Evolutionary conservation across 1,284 basidiomycete species (phyloP).

Genomic region (Inonotus obliquus): DNA sequence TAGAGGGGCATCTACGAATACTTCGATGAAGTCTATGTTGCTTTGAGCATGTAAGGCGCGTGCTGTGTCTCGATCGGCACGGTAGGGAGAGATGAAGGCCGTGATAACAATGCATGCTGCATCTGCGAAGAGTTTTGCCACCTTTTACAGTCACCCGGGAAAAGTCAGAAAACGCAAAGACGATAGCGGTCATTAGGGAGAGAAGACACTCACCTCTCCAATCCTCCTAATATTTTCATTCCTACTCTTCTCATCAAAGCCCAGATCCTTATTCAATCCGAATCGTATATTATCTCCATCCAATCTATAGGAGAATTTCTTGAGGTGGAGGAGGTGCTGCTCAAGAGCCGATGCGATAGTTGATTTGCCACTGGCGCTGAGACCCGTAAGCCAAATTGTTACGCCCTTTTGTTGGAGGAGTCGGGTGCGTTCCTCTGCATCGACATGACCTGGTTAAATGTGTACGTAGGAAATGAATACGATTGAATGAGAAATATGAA

Average conservation of each 20-base stretch:
- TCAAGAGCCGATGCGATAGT: constrained; percentile 97
- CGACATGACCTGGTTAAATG: constrained; percentile 61
- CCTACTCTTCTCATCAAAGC: constrained; percentile 92
- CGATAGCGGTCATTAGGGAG: background rate
- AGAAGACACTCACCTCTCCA: constrained; percentile 66
- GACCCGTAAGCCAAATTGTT: constrained; percentile 94
- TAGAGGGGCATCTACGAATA: constrained; percentile 92
- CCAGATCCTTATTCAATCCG: constrained; percentile 97
- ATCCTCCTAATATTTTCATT: constrained; percentile 98
- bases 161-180: constrained; percentile 1
- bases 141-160: constrained; percentile 43
- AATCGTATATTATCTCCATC: constrained; percentile 98
- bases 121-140: constrained; percentile 92
- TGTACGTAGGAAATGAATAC: background rate
- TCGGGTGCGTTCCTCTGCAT: constrained; percentile 57
- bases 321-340: constrained; percentile 87
- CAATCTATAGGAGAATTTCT: constrained; percentile 86
- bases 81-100: constrained; percentile 98
- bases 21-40: constrained; percentile 85
- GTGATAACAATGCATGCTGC: constrained; percentile 85
- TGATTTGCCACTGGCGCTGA: constrained; percentile 91
- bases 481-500: background rate
- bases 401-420: constrained; percentile 78
- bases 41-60: constrained; percentile 78
- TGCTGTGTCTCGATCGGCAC: constrained; percentile 81